phyloP scores from a whole-genome alignment of 805 yeast species.

The Metschnikowia arizonensis region DNA sequence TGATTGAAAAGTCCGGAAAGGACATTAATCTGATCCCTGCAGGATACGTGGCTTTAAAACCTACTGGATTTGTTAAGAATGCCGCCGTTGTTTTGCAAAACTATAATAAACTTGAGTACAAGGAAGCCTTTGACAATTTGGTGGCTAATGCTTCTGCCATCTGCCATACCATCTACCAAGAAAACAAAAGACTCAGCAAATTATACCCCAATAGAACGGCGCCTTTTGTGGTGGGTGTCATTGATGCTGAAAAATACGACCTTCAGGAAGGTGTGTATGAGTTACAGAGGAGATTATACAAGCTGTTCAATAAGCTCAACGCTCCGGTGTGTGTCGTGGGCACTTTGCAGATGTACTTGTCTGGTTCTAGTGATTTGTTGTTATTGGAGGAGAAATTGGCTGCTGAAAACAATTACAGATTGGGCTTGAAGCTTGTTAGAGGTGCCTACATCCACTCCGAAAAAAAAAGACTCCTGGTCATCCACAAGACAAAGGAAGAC shows the following conservation, averaged over 20 bases:
- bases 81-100: slow-evolving; percentile 71
- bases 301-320: slow-evolving; percentile 60
- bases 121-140: slow-evolving; percentile 49
- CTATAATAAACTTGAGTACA: slow-evolving; percentile 46
- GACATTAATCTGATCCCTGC: slow-evolving; percentile 72
- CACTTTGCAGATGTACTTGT: slow-evolving; percentile 87
- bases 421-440: slow-evolving; percentile 87
- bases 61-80: slow-evolving; percentile 79
- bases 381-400: slow-evolving; percentile 65
- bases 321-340: slow-evolving; percentile 72
- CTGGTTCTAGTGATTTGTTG: slow-evolving; percentile 62
- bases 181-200: slow-evolving; percentile 47
- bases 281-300: slow-evolving; percentile 76
- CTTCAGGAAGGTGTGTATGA: slow-evolving; percentile 90
- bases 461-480: slow-evolving; percentile 59
- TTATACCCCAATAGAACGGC: slow-evolving; percentile 61
- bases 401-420: slow-evolving; percentile 52
- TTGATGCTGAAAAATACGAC: slow-evolving; percentile 89
- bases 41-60: slow-evolving; percentile 90
- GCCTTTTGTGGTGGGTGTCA: slow-evolving; percentile 71
- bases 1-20: slow-evolving; percentile 43
- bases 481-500: slow-evolving; percentile 69
- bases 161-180: slow-evolving; percentile 51
- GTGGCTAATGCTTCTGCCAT: slow-evolving; percentile 63
- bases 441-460: slow-evolving; percentile 96